Evolutionary conservation across 768 basidiomycete genomes (phyloP), one percentile per base, ranked within the genome.

Genomic region (Tricholoma bakamatsutake): DNA sequence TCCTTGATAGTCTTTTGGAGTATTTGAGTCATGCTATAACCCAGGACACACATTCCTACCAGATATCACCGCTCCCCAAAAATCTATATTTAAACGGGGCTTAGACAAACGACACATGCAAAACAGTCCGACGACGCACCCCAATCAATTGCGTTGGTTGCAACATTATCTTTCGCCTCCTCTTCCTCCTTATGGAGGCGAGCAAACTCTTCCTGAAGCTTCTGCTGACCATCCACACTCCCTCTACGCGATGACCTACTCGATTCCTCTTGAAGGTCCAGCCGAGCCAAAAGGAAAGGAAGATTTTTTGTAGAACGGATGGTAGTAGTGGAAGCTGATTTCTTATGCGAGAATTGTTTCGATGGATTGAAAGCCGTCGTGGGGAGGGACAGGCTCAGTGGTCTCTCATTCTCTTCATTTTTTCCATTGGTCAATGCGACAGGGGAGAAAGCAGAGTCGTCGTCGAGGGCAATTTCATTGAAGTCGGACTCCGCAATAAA

Each of bases 11-110:
- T 98, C 93, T 87, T 56, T 17, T 45, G 45, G 35, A 39, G 60
- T 43, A 56, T 37, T 35, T 55, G 9, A 53, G 57, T 52, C 35
- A 43, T 37, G 49, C 45, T 27, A 33, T 24, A 24, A 50, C 50
- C 31, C 33, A 48, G 15, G 34, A 50, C 31, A 43, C 21, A 46
- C 52, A 53, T 31, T 39, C 73, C 40, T 64, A 88, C 90, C 90
- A 61, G 89, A 90, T 66, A 98, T 88, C 2, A 99, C 95, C 9
- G 79, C 81, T 1, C 94, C 95, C 97, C 97, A 97, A 73, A 98
- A 97, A 62, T 89, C 91, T 94, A 61, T n/a, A 33, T 31, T 48
- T 31, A 1, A 48, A 9, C n/a, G 4, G 6, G 28, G 28, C 28
- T 48, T n/a, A 9, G 46, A 48, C 28, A 30, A 31, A 30, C 46